These are phyloP conservation scores for Hsuehochloa calcarea DNA, from an alignment of 176 grass and related monocot species.

Conservation along the genomic window DNA sequence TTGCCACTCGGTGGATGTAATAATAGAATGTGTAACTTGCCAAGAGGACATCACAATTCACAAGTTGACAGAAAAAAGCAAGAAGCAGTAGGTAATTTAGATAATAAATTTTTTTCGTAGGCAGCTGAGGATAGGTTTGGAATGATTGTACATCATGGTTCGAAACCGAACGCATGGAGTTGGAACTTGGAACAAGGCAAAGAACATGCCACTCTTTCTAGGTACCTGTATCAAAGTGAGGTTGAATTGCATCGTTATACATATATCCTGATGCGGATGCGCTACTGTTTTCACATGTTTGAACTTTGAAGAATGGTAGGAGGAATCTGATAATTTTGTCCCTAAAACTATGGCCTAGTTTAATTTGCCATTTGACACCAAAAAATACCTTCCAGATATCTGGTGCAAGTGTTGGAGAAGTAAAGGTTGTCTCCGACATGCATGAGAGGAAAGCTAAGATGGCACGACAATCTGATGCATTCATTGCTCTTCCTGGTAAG, in stretches of 20 bases:
- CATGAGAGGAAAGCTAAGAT: constrained; percentile 96
- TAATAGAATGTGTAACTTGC: constrained; percentile 34
- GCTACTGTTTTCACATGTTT: background rate
- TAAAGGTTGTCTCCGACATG: constrained; percentile 78
- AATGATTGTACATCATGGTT: constrained; percentile 4
- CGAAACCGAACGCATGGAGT: background rate
- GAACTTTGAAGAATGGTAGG: background rate
- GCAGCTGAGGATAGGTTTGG: background rate
- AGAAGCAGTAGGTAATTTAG: background rate
- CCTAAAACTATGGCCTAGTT: background rate
- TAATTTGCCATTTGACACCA: background rate
- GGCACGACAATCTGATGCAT: constrained; percentile 80
- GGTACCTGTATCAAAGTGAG: background rate
- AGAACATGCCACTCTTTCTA: background rate
- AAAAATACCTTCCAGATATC: constrained; percentile 63
- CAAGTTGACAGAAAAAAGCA: constrained; percentile 26
- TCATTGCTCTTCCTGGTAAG: constrained; percentile 92
- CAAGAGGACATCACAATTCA: constrained; percentile 18
- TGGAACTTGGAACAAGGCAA: background rate
- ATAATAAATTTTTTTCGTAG: background rate
- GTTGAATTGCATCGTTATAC: background rate
- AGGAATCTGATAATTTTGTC: background rate
- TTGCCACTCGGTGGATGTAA: constrained; percentile 23
- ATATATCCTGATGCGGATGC: background rate
- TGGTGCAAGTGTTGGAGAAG: constrained; percentile 78